A percentile compares a stretch with the other conserved stretches of the same genome.
These are phyloP conservation scores for Kurtzmaniella quercitrusa DNA, from an alignment of 1,139 yeast genomes.

Conservation along the genomic window DNA sequence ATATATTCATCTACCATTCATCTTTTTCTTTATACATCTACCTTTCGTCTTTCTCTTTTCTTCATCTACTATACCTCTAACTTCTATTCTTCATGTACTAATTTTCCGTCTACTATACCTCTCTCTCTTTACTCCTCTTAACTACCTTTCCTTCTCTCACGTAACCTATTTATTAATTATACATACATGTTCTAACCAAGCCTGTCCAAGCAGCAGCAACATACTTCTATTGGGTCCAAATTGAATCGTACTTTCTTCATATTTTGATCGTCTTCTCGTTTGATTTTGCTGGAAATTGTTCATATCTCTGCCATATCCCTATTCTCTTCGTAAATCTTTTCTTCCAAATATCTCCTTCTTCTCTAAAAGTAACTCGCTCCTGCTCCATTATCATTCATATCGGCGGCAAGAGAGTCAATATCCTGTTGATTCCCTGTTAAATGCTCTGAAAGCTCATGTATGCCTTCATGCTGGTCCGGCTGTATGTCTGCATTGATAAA, in stretches of 20 bases:
- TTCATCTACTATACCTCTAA: too few species aligned
- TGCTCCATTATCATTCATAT: constrained; percentile 20
- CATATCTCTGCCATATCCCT: too few species aligned
- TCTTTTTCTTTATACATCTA: too few species aligned
- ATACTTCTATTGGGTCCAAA: neutral
- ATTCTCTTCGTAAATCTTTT: too few species aligned
- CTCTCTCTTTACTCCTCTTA: too few species aligned
- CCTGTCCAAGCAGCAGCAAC: neutral
- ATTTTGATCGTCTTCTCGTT: too few species aligned
- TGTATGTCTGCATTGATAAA: constrained; percentile 17
- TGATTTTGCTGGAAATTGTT: too few species aligned
- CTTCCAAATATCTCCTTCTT: too few species aligned
- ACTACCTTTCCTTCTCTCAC: neutral
- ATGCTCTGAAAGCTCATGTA: constrained; percentile 23
- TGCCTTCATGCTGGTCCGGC: constrained; percentile 7
- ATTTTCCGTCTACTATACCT: too few species aligned
- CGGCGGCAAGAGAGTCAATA: constrained; percentile 31
- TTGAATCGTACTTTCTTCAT: neutral
- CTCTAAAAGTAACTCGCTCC: constrained; percentile 11
- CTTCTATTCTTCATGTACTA: too few species aligned
- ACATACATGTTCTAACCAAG: neutral
- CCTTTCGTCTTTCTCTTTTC: too few species aligned
- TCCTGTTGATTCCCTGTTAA: constrained; percentile 27
- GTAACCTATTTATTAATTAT: neutral
- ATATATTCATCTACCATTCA: too few species aligned